phyloP scores from a whole-genome alignment of 345 rosid genomes.

The Pugionium dolabratum region DNA sequence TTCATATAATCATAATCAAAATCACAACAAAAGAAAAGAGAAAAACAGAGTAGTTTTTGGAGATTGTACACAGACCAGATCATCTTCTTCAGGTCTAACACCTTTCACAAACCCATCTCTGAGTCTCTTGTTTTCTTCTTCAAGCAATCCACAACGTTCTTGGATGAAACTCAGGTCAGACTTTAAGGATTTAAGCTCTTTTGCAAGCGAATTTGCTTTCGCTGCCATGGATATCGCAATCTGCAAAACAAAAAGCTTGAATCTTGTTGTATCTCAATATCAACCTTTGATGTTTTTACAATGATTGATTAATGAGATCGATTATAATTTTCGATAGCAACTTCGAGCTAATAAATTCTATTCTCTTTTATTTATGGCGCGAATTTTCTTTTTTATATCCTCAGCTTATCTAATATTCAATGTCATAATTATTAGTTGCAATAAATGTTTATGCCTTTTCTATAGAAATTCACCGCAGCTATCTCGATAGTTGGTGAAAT shows the following conservation, averaged over 20 bases:
- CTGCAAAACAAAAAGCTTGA: constrained; percentile 44
- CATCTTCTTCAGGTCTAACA: constrained; percentile 90
- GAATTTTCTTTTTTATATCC: no score
- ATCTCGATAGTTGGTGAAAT: no score
- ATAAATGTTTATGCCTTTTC: no score
- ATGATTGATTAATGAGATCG: no score
- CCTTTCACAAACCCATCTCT: constrained; percentile 71
- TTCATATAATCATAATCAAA: constrained; percentile 29
- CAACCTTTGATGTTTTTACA: no score
- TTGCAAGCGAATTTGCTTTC: constrained; percentile 75
- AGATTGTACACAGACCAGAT: constrained; percentile 51
- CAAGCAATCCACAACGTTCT: constrained; percentile 72
- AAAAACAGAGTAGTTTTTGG: neutral
- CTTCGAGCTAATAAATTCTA: no score
- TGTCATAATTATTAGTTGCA: no score
- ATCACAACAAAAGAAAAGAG: neutral
- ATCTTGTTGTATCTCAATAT: neutral
- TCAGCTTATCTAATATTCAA: no score
- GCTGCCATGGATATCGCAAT: constrained; percentile 83
- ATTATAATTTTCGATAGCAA: no score
- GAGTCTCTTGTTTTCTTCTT: constrained; percentile 84
- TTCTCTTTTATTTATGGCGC: no score
- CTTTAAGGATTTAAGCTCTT: constrained; percentile 68
- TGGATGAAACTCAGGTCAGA: constrained; percentile 72
- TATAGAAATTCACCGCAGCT: no score